Conservation (phyloP, 768 basidiomycete genomes). For the Zangia roseola region DNA sequence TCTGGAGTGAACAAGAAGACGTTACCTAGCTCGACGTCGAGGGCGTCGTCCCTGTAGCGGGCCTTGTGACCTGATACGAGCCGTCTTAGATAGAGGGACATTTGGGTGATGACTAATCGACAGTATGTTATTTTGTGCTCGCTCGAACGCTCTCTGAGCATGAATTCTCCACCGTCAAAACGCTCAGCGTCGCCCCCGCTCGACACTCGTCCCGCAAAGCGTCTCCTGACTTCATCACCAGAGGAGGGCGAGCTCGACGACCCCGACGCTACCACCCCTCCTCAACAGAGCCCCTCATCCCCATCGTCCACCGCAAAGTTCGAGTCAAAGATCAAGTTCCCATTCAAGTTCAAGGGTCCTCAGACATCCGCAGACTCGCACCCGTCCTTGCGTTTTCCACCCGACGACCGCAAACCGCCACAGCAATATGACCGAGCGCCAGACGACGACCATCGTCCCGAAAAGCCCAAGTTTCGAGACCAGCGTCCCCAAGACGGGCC, state of each 20-base stretch:
- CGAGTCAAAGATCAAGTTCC: constrained; percentile 60
- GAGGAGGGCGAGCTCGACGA: constrained; percentile 87
- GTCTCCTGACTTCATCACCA: constrained; percentile 58
- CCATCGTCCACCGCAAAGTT: constrained; percentile 32
- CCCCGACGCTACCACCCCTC: constrained; percentile 23
- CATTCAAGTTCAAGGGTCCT: constrained; percentile 56
- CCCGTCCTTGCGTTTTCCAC: constrained; percentile 34
- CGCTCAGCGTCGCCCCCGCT: constrained; percentile 59
- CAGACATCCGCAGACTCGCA: constrained; percentile 11
- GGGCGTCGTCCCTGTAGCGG: constrained; percentile 65
- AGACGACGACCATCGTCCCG: constrained; percentile 45
- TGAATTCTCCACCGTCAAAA: constrained; percentile 37
- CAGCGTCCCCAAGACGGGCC: constrained; percentile 18
- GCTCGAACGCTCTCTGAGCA: too few species aligned
- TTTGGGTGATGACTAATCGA: constrained; percentile 31
- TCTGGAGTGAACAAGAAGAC: constrained; percentile 13
- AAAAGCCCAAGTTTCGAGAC: constrained; percentile 22
- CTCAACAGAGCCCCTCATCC: constrained; percentile 34
- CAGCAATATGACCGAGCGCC: constrained; percentile 40
- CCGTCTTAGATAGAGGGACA: constrained; percentile 67
- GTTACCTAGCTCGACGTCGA: constrained; percentile 71
- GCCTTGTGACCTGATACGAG: constrained; percentile 83
- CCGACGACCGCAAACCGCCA: constrained; percentile 24
- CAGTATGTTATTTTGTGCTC: background rate
- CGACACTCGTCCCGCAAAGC: constrained; percentile 51